These are phyloP conservation scores for Aquilaria malaccensis DNA, from an alignment of 345 rosid species.

Conservation along the genomic window DNA sequence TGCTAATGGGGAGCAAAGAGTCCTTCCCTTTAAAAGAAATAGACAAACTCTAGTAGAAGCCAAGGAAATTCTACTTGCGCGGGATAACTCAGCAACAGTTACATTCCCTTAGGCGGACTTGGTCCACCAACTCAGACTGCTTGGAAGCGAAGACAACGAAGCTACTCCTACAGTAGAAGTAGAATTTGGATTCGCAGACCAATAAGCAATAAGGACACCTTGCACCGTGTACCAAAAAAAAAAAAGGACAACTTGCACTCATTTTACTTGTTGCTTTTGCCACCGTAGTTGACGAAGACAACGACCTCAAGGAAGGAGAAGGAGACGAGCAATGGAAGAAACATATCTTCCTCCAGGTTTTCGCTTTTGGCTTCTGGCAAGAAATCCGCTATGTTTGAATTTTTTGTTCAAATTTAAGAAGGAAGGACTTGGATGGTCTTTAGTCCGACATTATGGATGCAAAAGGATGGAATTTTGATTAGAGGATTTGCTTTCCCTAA, in stretches of 20 bases:
- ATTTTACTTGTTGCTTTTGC: not conserved
- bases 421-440: no score
- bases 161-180: constrained; percentile 22
- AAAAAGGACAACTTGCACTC: constrained; percentile 52
- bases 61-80: constrained; percentile 62
- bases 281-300: no score
- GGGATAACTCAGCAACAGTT: constrained; percentile 39
- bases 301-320: constrained; percentile 17
- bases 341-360: constrained; percentile 74
- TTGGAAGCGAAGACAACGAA: constrained; percentile 35
- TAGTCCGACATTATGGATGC: no score
- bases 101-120: constrained; percentile 33
- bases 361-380: constrained; percentile 2
- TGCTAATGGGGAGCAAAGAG: constrained; percentile 83
- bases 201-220: no score
- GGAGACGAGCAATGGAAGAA: constrained; percentile 85
- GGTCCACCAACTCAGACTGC: constrained; percentile 80
- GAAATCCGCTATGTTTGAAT: no score
- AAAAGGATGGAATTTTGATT: no score
- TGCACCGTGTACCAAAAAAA: constrained; percentile 35
- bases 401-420: no score
- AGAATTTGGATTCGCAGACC: constrained; percentile 18
- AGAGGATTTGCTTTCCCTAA: no score
- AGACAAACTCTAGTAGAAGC: constrained; percentile 84
- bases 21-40: constrained; percentile 90